A percentile compares a stretch with the other conserved stretches of the same genome.
phyloP scores from a whole-genome alignment of 345 rosid genomes.

The Eucalyptus regnans region DNA sequence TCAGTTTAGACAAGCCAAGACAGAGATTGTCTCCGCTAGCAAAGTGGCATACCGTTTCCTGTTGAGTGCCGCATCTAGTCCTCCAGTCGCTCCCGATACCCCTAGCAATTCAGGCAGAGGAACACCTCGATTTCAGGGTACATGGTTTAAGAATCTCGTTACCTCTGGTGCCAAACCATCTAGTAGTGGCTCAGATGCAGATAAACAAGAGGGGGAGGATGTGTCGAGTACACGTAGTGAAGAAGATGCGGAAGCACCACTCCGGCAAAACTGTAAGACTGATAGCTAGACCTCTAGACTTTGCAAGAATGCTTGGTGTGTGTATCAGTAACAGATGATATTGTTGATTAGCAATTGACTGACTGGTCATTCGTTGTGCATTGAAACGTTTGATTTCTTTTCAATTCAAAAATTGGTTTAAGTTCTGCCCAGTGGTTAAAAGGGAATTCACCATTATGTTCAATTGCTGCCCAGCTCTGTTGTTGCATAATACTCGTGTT shows the following conservation, averaged over 20 bases:
- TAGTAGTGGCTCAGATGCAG: conserved; percentile 19
- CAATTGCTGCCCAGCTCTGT: background rate
- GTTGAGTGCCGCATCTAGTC: conserved; percentile 36
- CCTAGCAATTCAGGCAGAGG: conserved; percentile 52
- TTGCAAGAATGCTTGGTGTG: background rate
- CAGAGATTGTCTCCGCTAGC: conserved; percentile 90
- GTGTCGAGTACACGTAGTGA: conserved; percentile 5
- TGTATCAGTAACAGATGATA: background rate
- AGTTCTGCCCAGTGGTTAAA: background rate
- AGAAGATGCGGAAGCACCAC: background rate
- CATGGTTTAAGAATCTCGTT: conserved; percentile 79
- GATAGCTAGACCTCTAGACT: background rate
- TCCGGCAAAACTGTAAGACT: conserved; percentile 1
- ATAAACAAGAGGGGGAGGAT: conserved; percentile 18
- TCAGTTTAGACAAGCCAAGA: conserved; percentile 94
- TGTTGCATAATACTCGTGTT: background rate
- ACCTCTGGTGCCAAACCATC: conserved; percentile 60
- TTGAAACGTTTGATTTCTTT: conserved; percentile 1
- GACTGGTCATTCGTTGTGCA: conserved; percentile 10
- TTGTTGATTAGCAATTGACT: background rate
- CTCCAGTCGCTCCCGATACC: conserved; percentile 22
- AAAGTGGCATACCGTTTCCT: conserved; percentile 94
- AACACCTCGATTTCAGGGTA: conserved; percentile 41
- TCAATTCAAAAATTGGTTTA: conserved; percentile 1
- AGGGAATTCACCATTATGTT: background rate